A percentile compares a stretch with the other conserved stretches of the same genome.
Conservation (phyloP, 73 alveolate genomes). For the Tetrahymena malaccensis region DNA sequence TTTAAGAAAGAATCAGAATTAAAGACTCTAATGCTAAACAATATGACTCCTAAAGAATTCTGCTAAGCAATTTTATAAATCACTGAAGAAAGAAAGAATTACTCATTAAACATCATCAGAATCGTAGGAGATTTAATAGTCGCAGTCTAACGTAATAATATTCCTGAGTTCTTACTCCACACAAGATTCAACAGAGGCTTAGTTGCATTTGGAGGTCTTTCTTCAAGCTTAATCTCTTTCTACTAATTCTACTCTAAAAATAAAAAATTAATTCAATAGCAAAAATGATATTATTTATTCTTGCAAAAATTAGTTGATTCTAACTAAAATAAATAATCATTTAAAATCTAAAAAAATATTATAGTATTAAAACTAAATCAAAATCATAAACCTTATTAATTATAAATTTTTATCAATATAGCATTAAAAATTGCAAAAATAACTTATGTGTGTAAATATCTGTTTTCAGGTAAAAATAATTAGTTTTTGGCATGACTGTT, state of each 20-base stretch:
- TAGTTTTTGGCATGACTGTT: too few relatives aligned
- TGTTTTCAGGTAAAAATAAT: neutral
- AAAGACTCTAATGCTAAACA: neutral
- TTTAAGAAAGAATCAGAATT: neutral
- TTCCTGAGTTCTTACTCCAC: neutral
- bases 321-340: too few relatives aligned
- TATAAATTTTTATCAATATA: too few relatives aligned
- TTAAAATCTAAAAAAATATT: too few relatives aligned
- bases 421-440: too few relatives aligned
- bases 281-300: neutral
- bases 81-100: neutral
- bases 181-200: neutral
- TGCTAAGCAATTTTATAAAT: neutral
- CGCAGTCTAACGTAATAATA: neutral
- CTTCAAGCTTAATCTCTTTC: neutral
- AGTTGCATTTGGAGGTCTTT: neutral
- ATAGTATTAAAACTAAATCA: too few relatives aligned
- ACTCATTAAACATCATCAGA: neutral
- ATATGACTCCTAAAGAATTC: neutral
- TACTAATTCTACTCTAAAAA: neutral
- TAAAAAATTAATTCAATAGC: neutral
- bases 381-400: too few relatives aligned
- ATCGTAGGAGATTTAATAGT: neutral
- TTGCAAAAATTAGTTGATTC: too few relatives aligned
- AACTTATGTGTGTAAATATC: neutral